Evolutionary conservation across 83 land plant species (phyloP).

Genomic region (Picea abies): DNA sequence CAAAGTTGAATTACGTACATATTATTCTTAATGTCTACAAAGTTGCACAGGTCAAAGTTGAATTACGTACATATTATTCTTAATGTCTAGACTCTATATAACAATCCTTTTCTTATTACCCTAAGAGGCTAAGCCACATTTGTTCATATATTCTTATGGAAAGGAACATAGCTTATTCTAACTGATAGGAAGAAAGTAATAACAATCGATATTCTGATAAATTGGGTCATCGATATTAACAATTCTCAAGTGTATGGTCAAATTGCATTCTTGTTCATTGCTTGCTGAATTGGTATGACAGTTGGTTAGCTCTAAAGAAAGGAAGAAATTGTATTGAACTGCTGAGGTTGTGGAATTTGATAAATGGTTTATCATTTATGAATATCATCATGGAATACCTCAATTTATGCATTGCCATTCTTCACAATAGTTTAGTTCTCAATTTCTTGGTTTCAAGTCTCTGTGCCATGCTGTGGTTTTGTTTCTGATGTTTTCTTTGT

Average conservation of each 20-base stretch:
- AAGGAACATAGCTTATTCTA: not conserved
- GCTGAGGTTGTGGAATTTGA: not conserved
- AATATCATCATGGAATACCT: not conserved
- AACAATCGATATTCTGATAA: not conserved
- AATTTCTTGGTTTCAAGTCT: not conserved
- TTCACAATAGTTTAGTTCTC: not conserved
- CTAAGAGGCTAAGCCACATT: not conserved
- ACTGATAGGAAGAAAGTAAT: not conserved
- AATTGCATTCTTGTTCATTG: not conserved
- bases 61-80: too few species aligned
- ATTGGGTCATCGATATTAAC: not conserved
- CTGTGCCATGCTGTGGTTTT: not conserved
- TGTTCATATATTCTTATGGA: not conserved
- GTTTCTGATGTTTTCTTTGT: constrained; percentile 18
- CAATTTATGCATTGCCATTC: not conserved
- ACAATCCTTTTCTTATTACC: not conserved
- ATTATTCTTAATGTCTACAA: too few species aligned
- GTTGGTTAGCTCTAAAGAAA: not conserved
- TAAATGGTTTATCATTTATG: not conserved
- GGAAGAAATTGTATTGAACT: not conserved
- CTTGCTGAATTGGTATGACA: not conserved
- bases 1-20: too few species aligned
- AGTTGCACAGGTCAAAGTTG: too few species aligned
- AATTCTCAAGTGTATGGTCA: not conserved
- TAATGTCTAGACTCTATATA: not conserved